phyloP scores from a whole-genome alignment of 805 yeast species.

The Kazachstania psychrophila region DNA sequence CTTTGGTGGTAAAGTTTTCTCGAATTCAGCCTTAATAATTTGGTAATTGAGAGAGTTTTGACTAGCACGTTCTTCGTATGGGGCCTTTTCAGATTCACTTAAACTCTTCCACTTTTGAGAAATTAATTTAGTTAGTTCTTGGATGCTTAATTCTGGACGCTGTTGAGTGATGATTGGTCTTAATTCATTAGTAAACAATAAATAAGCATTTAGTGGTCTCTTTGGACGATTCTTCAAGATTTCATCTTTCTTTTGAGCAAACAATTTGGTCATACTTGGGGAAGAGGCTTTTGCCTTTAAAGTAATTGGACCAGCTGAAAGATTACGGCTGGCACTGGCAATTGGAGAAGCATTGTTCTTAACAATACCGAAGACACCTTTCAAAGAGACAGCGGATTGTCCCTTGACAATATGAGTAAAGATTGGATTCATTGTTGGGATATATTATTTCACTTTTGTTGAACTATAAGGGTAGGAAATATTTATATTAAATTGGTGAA shows the following conservation, averaged over 20 bases:
- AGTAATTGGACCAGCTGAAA: too few relatives aligned
- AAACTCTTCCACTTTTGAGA: conserved; percentile 84
- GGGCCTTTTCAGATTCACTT: conserved; percentile 57
- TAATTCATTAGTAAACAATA: conserved; percentile 13
- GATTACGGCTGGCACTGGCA: too few relatives aligned
- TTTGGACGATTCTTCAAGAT: conserved; percentile 18
- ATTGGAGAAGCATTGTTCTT: too few relatives aligned
- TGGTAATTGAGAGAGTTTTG: conserved; percentile 12
- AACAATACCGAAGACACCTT: too few relatives aligned
- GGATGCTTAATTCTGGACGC: conserved; percentile 15
- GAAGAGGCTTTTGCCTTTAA: too few relatives aligned
- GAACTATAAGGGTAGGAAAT: too few relatives aligned
- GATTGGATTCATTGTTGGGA: too few relatives aligned
- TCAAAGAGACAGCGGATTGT: too few relatives aligned
- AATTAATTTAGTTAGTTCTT: conserved; percentile 42
- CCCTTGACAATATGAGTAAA: too few relatives aligned
- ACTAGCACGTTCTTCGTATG: conserved; percentile 47
- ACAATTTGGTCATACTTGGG: conserved; percentile 4
- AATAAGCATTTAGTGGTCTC: conserved; percentile 23
- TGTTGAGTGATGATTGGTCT: conserved; percentile 12
- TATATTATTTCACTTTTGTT: too few relatives aligned
- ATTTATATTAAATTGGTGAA: too few relatives aligned
- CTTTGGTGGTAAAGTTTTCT: conserved; percentile 20
- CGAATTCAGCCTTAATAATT: conserved; percentile 3
- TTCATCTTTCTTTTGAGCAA: conserved; percentile 12